Conservation (phyloP, 345 rosid genomes). For the Eucalyptus marginata region DNA sequence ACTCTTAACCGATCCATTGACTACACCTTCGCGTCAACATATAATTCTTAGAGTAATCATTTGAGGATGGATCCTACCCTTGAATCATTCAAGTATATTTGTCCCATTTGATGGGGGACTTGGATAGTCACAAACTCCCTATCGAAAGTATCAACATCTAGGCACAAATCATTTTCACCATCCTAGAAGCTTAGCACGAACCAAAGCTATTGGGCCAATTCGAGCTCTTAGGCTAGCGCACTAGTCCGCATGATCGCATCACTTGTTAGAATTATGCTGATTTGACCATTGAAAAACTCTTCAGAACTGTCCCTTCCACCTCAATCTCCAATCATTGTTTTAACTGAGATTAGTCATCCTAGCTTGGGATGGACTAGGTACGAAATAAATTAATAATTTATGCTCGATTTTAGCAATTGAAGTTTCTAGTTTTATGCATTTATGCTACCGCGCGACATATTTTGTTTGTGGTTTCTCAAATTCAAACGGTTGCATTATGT, state of each 20-base stretch:
- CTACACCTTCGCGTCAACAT: fast-evolving
- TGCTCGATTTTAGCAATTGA: background rate
- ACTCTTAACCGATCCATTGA: background rate
- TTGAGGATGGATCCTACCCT: background rate
- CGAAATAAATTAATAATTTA: too few relatives aligned
- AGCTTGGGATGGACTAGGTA: fast-evolving
- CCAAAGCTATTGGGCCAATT: background rate
- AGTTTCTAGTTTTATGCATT: background rate
- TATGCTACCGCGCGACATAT: fast-evolving
- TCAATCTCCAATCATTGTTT: background rate
- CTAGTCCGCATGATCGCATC: fast-evolving
- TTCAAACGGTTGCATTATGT: fast-evolving
- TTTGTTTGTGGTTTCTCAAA: background rate
- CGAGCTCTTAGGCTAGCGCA: background rate
- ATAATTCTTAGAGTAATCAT: background rate
- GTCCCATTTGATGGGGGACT: background rate
- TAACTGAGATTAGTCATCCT: background rate
- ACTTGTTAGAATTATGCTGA: background rate
- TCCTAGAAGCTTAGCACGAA: background rate
- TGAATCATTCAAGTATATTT: background rate
- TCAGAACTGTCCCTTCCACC: background rate
- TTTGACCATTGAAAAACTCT: background rate
- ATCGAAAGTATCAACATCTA: fast-evolving
- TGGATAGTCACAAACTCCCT: too few relatives aligned
- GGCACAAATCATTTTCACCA: background rate